Evolutionary conservation across 305 asterid species (phyloP).

Genomic region (Plantago rigida): DNA sequence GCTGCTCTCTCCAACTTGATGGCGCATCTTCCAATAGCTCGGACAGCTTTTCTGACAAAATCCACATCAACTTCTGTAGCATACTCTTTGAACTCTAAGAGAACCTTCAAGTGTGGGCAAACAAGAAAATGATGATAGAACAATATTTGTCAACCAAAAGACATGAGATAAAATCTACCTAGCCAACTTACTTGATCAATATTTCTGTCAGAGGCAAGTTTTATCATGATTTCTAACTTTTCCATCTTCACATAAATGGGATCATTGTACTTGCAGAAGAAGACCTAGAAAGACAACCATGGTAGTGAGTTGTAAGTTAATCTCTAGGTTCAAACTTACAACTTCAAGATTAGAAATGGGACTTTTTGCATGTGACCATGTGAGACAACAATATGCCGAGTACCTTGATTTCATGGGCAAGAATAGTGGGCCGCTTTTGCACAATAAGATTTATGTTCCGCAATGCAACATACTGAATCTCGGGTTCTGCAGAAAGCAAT

Average conservation of each 20-base stretch:
- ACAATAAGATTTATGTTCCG: conserved; percentile 94
- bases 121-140: conserved; percentile 20
- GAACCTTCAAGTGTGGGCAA: conserved; percentile 44
- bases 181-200: conserved; percentile 72
- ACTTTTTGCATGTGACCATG: conserved; percentile 7
- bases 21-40: conserved; percentile 99
- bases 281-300: conserved; percentile 46
- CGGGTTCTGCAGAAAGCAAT: conserved; percentile 96
- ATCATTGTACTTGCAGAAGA: conserved; percentile 98
- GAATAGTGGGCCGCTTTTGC: conserved; percentile 91
- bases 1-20: conserved; percentile 99
- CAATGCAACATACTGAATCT: conserved; percentile 96
- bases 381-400: conserved; percentile 22
- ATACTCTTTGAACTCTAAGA: conserved; percentile 97
- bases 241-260: conserved; percentile 99
- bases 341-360: conserved; percentile 16
- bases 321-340: conserved; percentile 16
- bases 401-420: conserved; percentile 99
- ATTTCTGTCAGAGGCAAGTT: conserved; percentile 96
- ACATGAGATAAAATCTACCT: conserved; percentile 17
- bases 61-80: conserved; percentile 99
- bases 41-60: conserved; percentile 97
- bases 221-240: conserved; percentile 96
- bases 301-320: conserved; percentile 22
- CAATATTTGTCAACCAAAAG: conserved; percentile 24